Conservation (phyloP, 768 basidiomycete genomes). For the Rickenella mellea region DNA sequence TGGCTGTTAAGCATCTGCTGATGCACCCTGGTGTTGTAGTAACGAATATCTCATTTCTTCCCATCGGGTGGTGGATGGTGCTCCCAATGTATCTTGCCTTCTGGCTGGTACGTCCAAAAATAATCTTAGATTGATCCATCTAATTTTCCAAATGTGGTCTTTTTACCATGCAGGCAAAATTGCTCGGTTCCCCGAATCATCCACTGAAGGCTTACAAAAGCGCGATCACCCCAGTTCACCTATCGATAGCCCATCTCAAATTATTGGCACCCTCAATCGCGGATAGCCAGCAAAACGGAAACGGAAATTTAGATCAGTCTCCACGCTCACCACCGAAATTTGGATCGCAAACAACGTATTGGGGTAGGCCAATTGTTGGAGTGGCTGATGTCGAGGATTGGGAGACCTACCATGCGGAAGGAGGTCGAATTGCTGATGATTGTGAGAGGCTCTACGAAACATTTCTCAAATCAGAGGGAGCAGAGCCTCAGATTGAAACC, state of each 20-base stretch:
- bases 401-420: conserved; percentile 37
- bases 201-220: conserved; percentile 53
- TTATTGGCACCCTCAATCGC: conserved; percentile 31
- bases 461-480: conserved; percentile 24
- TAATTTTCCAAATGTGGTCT: conserved; percentile 4
- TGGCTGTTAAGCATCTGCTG: conserved; percentile 47
- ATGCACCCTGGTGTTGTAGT: conserved; percentile 62
- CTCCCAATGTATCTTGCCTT: conserved; percentile 44
- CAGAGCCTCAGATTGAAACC: too few relatives aligned
- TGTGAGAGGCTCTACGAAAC: conserved; percentile 45
- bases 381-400: conserved; percentile 40
- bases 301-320: conserved; percentile 9
- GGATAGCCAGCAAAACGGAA: conserved; percentile 10
- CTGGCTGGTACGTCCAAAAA: conserved; percentile 45
- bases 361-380: conserved; percentile 47
- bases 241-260: conserved; percentile 52
- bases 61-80: conserved; percentile 36
- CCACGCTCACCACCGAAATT: conserved; percentile 33
- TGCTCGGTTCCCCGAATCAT: conserved; percentile 59
- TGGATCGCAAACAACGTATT: conserved; percentile 45
- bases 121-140: neutral
- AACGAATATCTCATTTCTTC: conserved; percentile 47
- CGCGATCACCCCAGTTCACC: conserved; percentile 56
- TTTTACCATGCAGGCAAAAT: conserved; percentile 49
- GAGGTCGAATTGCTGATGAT: conserved; percentile 36